Percentiles rank a stretch among this genome's conserved stretches.
These are phyloP conservation scores for Raffaelea albimanens DNA, from an alignment of 2,329 filamentous ascomycete species.

Conservation along the genomic window DNA sequence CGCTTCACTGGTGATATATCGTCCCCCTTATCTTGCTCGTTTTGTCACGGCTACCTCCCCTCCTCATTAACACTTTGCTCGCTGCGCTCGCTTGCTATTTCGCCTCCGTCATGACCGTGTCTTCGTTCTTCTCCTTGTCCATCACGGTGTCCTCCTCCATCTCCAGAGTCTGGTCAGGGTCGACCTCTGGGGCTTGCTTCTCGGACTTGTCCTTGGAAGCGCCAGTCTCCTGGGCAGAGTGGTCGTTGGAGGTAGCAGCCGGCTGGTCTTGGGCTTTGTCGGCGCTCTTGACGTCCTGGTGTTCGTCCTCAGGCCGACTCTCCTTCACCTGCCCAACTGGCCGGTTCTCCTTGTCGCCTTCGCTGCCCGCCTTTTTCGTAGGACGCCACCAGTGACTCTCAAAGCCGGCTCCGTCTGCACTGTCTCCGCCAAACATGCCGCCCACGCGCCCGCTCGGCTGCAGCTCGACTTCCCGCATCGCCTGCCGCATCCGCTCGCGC, in stretches of 20 bases:
- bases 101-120: slow-evolving; percentile 12
- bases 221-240: background rate
- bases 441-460: slow-evolving; percentile 24
- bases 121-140: background rate
- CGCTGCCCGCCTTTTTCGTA: slow-evolving; percentile 19
- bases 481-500: slow-evolving; percentile 46
- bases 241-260: too few species aligned
- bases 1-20: too few species aligned
- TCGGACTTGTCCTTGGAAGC: background rate
- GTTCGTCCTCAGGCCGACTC: too few species aligned
- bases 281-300: too few species aligned
- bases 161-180: background rate
- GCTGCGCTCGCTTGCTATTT: too few species aligned
- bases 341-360: slow-evolving; percentile 40
- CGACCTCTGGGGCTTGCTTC: too few species aligned
- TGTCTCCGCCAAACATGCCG: slow-evolving; percentile 14
- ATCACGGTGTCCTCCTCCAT: background rate
- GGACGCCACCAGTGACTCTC: slow-evolving; percentile 10
- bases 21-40: too few species aligned
- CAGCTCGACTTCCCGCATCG: slow-evolving; percentile 41
- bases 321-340: too few species aligned
- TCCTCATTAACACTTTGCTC: too few species aligned
- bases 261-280: too few species aligned
- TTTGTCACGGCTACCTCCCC: too few species aligned
- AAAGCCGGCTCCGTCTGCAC: slow-evolving; percentile 14